A percentile compares a stretch with the other conserved stretches of the same genome.
Conservation (phyloP, 192 early-diverging fungal genomes). For the Cladochytrium replicatum region DNA sequence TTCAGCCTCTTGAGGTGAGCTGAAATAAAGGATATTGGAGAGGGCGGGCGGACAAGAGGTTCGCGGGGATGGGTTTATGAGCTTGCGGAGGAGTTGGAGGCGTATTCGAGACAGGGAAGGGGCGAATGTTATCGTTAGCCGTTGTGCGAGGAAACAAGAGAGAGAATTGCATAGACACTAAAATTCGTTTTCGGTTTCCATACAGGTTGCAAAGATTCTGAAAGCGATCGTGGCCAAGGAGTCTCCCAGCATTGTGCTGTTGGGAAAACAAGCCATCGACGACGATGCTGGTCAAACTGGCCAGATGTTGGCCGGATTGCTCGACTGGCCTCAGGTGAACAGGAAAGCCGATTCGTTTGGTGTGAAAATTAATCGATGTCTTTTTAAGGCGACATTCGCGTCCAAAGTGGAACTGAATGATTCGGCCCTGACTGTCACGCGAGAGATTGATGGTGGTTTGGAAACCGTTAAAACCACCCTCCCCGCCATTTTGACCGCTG, state of each 20-base stretch:
- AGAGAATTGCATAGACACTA: no score
- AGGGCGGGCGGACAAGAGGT: no score
- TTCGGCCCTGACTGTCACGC: slow-evolving; percentile 65
- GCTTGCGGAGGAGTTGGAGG: no score
- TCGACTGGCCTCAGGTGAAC: slow-evolving; percentile 86
- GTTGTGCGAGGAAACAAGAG: no score
- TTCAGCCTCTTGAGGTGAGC: slow-evolving; percentile 63
- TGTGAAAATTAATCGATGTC: no score
- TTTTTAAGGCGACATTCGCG: slow-evolving; percentile 97
- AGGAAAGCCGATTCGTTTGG: slow-evolving; percentile 2
- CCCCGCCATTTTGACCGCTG: slow-evolving; percentile 91
- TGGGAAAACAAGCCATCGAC: slow-evolving; percentile 99
- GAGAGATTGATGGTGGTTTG: slow-evolving; percentile 96
- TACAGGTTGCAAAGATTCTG: slow-evolving; percentile 85
- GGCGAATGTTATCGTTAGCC: no score
- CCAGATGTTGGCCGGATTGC: slow-evolving; percentile 94
- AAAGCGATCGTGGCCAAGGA: slow-evolving; percentile 79
- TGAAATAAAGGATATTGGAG: no score
- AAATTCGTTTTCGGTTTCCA: no score
- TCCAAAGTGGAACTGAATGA: slow-evolving; percentile 77
- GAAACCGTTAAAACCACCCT: slow-evolving; percentile 76
- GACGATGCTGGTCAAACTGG: slow-evolving; percentile 96
- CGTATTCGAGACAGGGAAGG: no score
- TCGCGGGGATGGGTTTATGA: no score
- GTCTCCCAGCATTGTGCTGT: slow-evolving; percentile 85